A percentile compares a stretch with the other conserved stretches of the same genome.
phyloP scores from a whole-genome alignment of 1,139 yeast genomes.

The Pichia sp. region DNA sequence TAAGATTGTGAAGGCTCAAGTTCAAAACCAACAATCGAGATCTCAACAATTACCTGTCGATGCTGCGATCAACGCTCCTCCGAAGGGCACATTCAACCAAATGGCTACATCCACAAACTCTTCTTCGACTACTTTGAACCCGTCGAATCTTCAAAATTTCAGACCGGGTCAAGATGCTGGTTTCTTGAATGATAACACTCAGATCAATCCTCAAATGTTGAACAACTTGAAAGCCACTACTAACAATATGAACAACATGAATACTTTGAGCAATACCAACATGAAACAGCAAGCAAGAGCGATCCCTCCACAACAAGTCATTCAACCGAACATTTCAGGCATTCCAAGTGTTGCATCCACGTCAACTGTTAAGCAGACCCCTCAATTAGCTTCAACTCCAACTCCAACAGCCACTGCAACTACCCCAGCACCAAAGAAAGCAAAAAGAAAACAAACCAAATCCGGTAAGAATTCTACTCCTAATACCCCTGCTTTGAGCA shows the following conservation, averaged over 20 bases:
- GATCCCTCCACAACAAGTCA: conserved; percentile 5
- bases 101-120: not conserved
- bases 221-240: not conserved
- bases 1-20: conserved; percentile 37
- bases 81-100: conserved; percentile 20
- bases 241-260: not conserved
- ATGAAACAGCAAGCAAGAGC: not conserved
- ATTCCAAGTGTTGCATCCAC: too few relatives aligned
- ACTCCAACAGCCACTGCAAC: too few relatives aligned
- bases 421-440: conserved; percentile 2
- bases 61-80: conserved; percentile 16
- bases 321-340: conserved; percentile 3
- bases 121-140: not conserved
- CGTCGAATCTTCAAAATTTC: not conserved
- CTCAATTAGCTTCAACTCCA: too few relatives aligned
- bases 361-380: too few relatives aligned
- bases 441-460: conserved; percentile 8
- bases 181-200: not conserved
- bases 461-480: conserved; percentile 2
- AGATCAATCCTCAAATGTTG: conserved; percentile 5
- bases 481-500: conserved; percentile 15
- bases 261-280: not conserved
- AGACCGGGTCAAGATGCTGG: not conserved
- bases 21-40: conserved; percentile 21
- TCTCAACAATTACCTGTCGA: conserved; percentile 25